Evolutionary conservation across 1,284 basidiomycete genomes (phyloP).

Genomic region (Sparassis latifolia): DNA sequence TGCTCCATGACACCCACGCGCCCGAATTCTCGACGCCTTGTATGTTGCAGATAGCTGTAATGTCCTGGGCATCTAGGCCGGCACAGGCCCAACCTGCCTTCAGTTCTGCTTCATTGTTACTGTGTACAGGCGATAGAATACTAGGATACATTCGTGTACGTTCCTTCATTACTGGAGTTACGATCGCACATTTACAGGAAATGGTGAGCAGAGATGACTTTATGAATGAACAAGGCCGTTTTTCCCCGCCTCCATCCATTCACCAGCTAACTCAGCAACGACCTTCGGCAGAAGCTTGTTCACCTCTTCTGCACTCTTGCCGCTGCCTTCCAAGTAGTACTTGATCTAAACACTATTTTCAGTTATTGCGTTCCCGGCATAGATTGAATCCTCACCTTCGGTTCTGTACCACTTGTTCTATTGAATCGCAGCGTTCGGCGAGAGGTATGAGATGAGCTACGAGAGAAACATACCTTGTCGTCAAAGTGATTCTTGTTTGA

Average conservation of each 20-base stretch:
- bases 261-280: constrained; percentile 49
- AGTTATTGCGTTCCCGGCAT: not conserved
- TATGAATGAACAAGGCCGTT: constrained; percentile 45
- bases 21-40: no score
- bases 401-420: constrained; percentile 84
- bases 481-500: constrained; percentile 52
- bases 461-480: constrained; percentile 44
- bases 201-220: not conserved
- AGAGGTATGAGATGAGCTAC: not conserved
- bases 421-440: not conserved
- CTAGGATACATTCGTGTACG: no score
- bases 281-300: constrained; percentile 42
- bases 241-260: constrained; percentile 62
- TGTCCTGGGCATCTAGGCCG: no score
- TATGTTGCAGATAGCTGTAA: no score
- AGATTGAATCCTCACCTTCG: constrained; percentile 48
- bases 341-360: constrained; percentile 50
- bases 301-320: constrained; percentile 40
- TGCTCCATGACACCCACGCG: no score
- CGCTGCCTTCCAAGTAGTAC: constrained; percentile 75
- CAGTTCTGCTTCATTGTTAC: no score
- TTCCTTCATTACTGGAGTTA: no score
- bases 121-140: no score
- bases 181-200: no score
- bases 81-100: no score